These are phyloP conservation scores for Hysterangium stoloniferum DNA, from an alignment of 768 basidiomycete genomes.

Conservation along the genomic window DNA sequence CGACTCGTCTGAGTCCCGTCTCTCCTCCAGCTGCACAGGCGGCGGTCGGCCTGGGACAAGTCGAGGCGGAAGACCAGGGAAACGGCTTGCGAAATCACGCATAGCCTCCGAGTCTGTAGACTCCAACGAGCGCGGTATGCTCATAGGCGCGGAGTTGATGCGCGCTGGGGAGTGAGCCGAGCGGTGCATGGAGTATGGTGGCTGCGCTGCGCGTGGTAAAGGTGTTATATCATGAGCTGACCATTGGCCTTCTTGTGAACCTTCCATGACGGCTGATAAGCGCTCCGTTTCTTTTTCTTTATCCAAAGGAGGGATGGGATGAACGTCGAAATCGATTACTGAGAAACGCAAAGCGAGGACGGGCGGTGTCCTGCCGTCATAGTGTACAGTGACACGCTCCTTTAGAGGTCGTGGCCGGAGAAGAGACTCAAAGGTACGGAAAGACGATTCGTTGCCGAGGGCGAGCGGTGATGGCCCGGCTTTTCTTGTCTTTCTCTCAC, in stretches of 20 bases:
- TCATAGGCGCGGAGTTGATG: neutral
- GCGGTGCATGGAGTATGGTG: neutral
- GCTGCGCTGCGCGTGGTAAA: neutral
- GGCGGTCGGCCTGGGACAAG: neutral
- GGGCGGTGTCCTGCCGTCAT: slow-evolving; percentile 37
- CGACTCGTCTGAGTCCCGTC: neutral
- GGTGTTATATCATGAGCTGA: neutral
- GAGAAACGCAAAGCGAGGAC: slow-evolving; percentile 52
- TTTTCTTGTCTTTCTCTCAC: slow-evolving; percentile 16
- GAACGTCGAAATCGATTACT: slow-evolving; percentile 26
- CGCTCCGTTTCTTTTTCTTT: slow-evolving; percentile 22
- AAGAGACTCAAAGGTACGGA: slow-evolving; percentile 2
- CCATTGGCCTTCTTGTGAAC: neutral
- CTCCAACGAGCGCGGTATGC: slow-evolving; percentile 21
- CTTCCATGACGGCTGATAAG: slow-evolving; percentile 1
- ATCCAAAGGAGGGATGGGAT: slow-evolving; percentile 28
- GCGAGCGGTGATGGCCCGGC: slow-evolving; percentile 13
- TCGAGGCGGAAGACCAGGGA: slow-evolving; percentile 40
- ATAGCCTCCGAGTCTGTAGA: slow-evolving; percentile 38
- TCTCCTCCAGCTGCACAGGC: neutral
- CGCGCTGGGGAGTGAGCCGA: neutral
- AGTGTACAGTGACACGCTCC: slow-evolving; percentile 45
- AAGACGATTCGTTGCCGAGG: neutral
- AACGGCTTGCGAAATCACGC: slow-evolving; percentile 44
- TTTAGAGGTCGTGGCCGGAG: slow-evolving; percentile 7